Percentiles rank a stretch among this genome's conserved stretches.
These are phyloP conservation scores for Cercophora sp. DNA, from an alignment of 495 filamentous ascomycete genomes.

Conservation along the genomic window DNA sequence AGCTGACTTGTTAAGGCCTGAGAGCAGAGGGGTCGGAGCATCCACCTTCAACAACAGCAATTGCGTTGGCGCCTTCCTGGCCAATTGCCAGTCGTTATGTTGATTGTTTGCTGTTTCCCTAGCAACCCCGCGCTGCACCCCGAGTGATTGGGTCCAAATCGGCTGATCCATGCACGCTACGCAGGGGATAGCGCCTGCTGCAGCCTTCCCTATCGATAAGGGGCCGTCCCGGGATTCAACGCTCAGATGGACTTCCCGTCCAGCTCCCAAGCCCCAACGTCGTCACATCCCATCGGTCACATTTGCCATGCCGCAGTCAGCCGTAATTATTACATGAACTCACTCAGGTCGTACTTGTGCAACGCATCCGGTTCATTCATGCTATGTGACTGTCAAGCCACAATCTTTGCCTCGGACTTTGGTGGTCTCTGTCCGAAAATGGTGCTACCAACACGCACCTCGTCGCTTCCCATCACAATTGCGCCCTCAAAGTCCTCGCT, in stretches of 20 bases:
- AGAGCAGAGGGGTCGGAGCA: neutral
- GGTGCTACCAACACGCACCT: constrained; percentile 93
- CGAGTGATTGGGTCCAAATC: neutral
- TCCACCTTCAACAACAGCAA: constrained; percentile 2
- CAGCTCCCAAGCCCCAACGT: neutral
- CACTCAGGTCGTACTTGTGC: neutral
- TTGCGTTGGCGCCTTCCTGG: constrained; percentile 21
- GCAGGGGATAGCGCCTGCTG: constrained; percentile 7
- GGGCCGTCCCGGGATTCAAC: no score
- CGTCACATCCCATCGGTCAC: neutral
- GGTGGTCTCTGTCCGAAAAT: constrained; percentile 82
- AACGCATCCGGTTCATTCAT: neutral
- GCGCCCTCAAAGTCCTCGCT: constrained; percentile 93
- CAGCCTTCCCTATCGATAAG: constrained; percentile 14
- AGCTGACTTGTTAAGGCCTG: constrained; percentile 13
- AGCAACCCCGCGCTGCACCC: constrained; percentile 18
- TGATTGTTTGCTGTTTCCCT: constrained; percentile 26
- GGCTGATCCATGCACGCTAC: neutral
- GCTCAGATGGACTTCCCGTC: no score
- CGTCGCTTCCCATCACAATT: constrained; percentile 74
- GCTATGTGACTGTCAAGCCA: constrained; percentile 24
- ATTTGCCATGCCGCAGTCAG: neutral
- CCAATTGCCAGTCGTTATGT: constrained; percentile 25
- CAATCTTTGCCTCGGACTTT: constrained; percentile 65
- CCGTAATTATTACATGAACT: neutral